These are phyloP conservation scores for Amanita muscaria DNA, from an alignment of 768 basidiomycete species.

Conservation along the genomic window DNA sequence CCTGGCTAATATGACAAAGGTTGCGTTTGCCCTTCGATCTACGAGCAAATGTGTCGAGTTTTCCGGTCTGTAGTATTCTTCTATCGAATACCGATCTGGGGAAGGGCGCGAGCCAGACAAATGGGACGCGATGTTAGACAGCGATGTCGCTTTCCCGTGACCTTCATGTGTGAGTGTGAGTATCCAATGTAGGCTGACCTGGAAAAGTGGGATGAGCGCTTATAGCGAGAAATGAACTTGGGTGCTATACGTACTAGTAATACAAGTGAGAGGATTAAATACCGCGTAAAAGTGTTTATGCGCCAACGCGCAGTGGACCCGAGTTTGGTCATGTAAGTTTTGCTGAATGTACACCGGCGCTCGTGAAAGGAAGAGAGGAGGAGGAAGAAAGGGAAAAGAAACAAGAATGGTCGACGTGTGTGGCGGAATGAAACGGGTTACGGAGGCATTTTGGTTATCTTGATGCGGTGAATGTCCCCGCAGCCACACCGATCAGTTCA, in stretches of 20 bases:
- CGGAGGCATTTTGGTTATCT: too few species aligned
- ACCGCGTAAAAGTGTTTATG: conserved; percentile 27
- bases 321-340: too few species aligned
- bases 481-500: too few species aligned
- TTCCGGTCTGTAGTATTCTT: conserved; percentile 11
- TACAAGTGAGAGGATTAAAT: conserved; percentile 25
- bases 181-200: conserved; percentile 37
- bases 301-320: too few species aligned
- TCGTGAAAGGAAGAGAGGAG: too few species aligned
- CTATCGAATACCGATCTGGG: conserved; percentile 3
- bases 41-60: conserved; percentile 12
- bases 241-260: conserved; percentile 23
- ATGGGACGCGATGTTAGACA: conserved; percentile 22
- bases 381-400: too few species aligned
- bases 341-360: too few species aligned
- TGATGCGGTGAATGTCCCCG: too few species aligned
- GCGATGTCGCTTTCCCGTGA: conserved; percentile 41
- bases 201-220: background rate
- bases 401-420: too few species aligned
- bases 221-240: too few species aligned
- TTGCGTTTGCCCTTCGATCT: conserved; percentile 28
- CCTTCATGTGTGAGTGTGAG: conserved; percentile 42
- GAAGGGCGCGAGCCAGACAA: background rate
- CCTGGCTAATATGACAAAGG: conserved; percentile 48
- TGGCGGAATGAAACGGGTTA: too few species aligned